Percentiles rank a stretch among this genome's conserved stretches.
Evolutionary conservation across 176 grass and related monocot species (phyloP).

Genomic region (Avena eriantha): DNA sequence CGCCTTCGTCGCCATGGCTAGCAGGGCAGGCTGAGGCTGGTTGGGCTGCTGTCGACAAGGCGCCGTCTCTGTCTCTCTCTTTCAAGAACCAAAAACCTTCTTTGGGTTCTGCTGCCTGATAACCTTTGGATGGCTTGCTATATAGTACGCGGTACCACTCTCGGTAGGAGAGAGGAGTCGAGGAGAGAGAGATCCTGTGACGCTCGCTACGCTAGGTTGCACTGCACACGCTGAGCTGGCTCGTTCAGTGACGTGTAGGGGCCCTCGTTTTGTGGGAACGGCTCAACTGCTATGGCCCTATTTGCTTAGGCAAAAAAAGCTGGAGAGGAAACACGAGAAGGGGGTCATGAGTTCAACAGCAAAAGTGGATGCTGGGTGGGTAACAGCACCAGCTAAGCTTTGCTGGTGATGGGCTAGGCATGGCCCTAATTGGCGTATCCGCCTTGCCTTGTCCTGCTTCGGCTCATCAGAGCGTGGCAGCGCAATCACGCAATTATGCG

Average conservation of each 20-base stretch:
- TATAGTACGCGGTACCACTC: constrained; percentile 52
- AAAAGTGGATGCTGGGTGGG: constrained; percentile 27
- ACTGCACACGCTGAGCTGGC: constrained; percentile 46
- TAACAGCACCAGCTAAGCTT: constrained; percentile 48
- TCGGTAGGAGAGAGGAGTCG: constrained; percentile 5
- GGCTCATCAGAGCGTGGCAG: not conserved
- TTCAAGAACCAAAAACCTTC: constrained; percentile 2
- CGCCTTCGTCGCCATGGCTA: constrained; percentile 41
- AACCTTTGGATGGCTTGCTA: constrained; percentile 15
- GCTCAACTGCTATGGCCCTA: not conserved
- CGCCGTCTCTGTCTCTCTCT: not conserved
- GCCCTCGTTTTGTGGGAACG: not conserved
- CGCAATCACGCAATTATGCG: not conserved
- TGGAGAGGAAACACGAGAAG: no score
- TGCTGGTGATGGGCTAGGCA: constrained; percentile 39
- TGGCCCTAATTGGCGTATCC: constrained; percentile 22
- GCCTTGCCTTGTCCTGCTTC: constrained; percentile 27
- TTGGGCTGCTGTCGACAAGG: not conserved
- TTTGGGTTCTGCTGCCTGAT: not conserved
- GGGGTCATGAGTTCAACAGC: not conserved
- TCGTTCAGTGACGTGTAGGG: constrained; percentile 17
- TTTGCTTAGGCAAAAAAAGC: not conserved
- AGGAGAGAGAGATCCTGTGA: not conserved
- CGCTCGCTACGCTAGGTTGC: not conserved
- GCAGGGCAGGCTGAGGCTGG: not conserved